Conservation (phyloP, 495 filamentous ascomycete genomes). For the Penicillium argentinense region DNA sequence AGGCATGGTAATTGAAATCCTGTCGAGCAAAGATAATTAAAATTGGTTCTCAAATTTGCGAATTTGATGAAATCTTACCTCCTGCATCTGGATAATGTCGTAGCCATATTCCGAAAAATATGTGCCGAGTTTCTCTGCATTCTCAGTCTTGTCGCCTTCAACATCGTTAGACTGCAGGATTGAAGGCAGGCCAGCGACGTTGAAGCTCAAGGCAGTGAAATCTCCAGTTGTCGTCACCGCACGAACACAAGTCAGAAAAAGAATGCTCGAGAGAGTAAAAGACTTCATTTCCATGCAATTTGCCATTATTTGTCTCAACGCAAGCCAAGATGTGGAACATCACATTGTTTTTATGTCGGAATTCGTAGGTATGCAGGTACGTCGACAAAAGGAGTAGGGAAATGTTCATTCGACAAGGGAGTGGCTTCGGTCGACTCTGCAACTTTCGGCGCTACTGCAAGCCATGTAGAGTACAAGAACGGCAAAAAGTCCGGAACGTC, state of each 20-base stretch:
- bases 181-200: constrained; percentile 59
- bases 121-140: constrained; percentile 46
- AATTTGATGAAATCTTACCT: constrained; percentile 34
- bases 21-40: too few relatives aligned
- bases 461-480: neutral
- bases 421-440: neutral
- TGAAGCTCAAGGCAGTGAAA: constrained; percentile 57
- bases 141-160: constrained; percentile 53
- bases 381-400: neutral
- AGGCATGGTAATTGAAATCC: constrained; percentile 66
- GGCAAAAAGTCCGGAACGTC: neutral
- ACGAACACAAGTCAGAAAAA: constrained; percentile 1
- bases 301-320: too few relatives aligned
- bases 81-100: constrained; percentile 61
- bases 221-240: constrained; percentile 21
- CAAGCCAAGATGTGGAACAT: too few relatives aligned
- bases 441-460: neutral
- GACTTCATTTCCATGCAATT: neutral
- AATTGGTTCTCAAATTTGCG: neutral
- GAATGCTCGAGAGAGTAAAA: neutral
- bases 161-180: constrained; percentile 53
- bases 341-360: neutral
- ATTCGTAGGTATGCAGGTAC: neutral
- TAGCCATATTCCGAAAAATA: constrained; percentile 52
- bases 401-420: neutral